Percentiles rank a stretch among this genome's conserved stretches.
phyloP scores from a whole-genome alignment of 805 yeast species.

The Candida easanensis region DNA sequence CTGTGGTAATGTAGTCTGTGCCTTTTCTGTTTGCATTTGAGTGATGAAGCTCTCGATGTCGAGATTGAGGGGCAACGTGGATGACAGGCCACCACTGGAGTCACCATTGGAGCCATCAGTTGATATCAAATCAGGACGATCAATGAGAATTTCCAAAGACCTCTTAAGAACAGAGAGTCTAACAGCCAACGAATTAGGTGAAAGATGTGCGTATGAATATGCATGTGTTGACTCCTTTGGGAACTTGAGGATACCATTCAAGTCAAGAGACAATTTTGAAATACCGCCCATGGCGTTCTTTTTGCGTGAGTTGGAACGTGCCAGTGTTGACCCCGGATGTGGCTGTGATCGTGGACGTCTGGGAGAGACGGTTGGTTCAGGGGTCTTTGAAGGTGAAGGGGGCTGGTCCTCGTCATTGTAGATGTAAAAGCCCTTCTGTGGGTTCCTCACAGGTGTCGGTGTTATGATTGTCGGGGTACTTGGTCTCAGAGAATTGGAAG shows the following conservation, averaged over 20 bases:
- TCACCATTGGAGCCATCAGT: slow-evolving; percentile 5
- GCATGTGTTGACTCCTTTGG: slow-evolving; percentile 82
- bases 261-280: slow-evolving; percentile 29
- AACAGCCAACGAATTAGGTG: slow-evolving; percentile 77
- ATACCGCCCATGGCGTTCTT: slow-evolving; percentile 19
- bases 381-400: neutral
- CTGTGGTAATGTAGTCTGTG: neutral
- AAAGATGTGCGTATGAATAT: slow-evolving; percentile 77
- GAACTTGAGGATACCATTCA: slow-evolving; percentile 52
- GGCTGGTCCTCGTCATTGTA: slow-evolving; percentile 23
- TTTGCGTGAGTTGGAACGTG: slow-evolving; percentile 13
- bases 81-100: slow-evolving; percentile 2
- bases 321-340: slow-evolving; percentile 4
- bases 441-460: slow-evolving; percentile 9
- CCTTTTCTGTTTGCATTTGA: slow-evolving; percentile 20
- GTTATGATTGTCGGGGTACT: neutral
- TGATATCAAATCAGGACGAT: slow-evolving; percentile 25
- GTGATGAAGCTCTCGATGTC: slow-evolving; percentile 28
- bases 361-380: slow-evolving; percentile 1
- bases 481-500: neutral
- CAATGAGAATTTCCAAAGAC: slow-evolving; percentile 66
- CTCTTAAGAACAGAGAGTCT: slow-evolving; percentile 72
- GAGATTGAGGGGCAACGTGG: slow-evolving; percentile 17
- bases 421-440: slow-evolving; percentile 15
- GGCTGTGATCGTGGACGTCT: slow-evolving; percentile 10